Percentiles rank a stretch among this genome's conserved stretches.
These are phyloP conservation scores for Fusarium robinianum DNA, from an alignment of 2,329 filamentous ascomycete genomes.

Conservation along the genomic window DNA sequence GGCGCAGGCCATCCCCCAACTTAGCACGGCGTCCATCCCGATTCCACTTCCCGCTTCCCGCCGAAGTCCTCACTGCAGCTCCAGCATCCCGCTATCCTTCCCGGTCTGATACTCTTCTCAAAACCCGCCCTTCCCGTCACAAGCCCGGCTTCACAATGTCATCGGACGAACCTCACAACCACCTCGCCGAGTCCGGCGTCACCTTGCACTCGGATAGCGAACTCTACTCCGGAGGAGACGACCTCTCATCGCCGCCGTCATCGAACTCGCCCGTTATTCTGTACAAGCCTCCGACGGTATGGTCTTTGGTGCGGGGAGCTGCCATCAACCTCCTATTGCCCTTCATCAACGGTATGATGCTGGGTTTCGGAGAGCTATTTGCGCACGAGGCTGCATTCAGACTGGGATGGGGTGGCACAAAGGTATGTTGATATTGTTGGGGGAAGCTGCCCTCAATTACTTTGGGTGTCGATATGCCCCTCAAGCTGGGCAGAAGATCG, in stretches of 20 bases:
- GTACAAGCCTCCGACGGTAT: constrained; percentile 86
- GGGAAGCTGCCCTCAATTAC: neutral
- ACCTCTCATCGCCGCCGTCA: constrained; percentile 64
- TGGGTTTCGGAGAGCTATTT: constrained; percentile 95
- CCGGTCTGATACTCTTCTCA: neutral
- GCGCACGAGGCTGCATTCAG: constrained; percentile 94
- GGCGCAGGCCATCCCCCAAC: constrained; percentile 13
- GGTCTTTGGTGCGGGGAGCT: constrained; percentile 82
- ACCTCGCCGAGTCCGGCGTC: constrained; percentile 72
- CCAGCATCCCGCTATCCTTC: neutral
- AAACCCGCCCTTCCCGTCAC: no score
- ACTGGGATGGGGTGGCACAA: constrained; percentile 90
- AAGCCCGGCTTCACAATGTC: constrained; percentile 49
- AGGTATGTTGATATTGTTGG: constrained; percentile 60
- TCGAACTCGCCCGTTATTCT: constrained; percentile 74
- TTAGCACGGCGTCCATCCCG: constrained; percentile 15
- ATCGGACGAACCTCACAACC: constrained; percentile 53
- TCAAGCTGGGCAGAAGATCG: neutral
- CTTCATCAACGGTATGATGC: constrained; percentile 97
- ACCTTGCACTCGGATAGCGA: constrained; percentile 84
- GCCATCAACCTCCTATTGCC: constrained; percentile 95
- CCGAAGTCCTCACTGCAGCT: neutral
- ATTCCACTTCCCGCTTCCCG: neutral
- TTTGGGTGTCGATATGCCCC: neutral
- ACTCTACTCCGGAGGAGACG: constrained; percentile 72